Base-by-base conservation (phyloP, 2,329 filamentous ascomycete species). In the Claviceps fusiformis region DNA sequence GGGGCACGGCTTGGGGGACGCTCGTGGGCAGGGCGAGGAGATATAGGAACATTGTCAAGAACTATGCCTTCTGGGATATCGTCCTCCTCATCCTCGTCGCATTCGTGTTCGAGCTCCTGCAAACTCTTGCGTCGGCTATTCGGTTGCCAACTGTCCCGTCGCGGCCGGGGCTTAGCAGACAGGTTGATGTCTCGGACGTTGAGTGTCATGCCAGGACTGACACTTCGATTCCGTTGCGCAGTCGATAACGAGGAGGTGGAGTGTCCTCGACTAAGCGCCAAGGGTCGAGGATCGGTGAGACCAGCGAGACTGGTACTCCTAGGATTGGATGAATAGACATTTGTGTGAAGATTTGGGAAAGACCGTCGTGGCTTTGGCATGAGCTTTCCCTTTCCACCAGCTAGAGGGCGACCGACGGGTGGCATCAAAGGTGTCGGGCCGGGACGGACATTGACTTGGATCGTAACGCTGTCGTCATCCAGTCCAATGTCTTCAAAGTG, bases 401-500 rank as follows among this genome's bases (percentile, higher is more conserved):
- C 68, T 10, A 68, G 64, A 48, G 62, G 65, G 50, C 65, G 65
- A 52, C 59, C 62, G n/a, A 59, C 54, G 27, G 64, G 58, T 10
- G 19, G 31, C 9, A 35, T 9, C 35, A 55, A 31, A 31, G 57
- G 66, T 60, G 64, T 70, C 55, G 58, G 59, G 50, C 60, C 44
- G 54, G 62, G 46, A 63, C 69, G 59, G 54, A 74, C 63, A 58
- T 75, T 72, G 53, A 73, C 65, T 58, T 75, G 78, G 59, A 80
- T 79, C 41, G 79, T 78, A 67, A 69, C 55, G 60, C 63, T 56
- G 63, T 68, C 75, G 58, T 90, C 84, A 62, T 90, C 86, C 35
- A 97, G 81, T 13, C 87, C 89, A 67, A 96, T 95, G 60, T 96
- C 92, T 68, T 97, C 92, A 64, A 96, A 96, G 68, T 96, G 84